phyloP scores from a whole-genome alignment of 192 early-diverging fungal species.

The Coemansia sp. region DNA sequence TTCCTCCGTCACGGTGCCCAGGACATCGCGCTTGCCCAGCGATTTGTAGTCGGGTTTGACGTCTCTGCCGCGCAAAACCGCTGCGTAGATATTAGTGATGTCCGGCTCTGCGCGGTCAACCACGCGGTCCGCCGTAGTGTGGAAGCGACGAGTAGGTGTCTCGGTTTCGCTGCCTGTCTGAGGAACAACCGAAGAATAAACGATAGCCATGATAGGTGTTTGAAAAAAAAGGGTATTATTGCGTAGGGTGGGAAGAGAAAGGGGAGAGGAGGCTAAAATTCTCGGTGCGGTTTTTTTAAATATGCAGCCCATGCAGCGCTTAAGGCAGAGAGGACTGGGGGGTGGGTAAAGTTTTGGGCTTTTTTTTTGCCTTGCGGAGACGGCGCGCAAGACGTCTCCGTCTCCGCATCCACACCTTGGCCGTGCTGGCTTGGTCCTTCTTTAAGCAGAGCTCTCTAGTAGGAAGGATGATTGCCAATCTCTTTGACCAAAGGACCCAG shows the following conservation, averaged over 20 bases:
- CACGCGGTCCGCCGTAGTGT: slow-evolving; percentile 28
- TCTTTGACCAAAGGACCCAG: not conserved
- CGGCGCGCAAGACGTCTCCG: not conserved
- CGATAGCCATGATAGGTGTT: slow-evolving; percentile 17
- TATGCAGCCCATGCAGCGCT: not conserved
- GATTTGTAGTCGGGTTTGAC: slow-evolving; percentile 11
- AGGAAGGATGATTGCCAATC: not conserved
- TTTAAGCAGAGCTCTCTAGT: not conserved
- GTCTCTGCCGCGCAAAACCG: slow-evolving; percentile 26
- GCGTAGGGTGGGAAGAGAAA: not conserved
- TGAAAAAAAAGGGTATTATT: not conserved
- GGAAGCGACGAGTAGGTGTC: slow-evolving; percentile 41
- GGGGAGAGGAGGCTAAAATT: not conserved
- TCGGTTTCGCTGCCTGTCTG: slow-evolving; percentile 28
- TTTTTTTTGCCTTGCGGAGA: not conserved
- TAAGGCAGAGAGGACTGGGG: not conserved
- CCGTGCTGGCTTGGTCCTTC: not conserved
- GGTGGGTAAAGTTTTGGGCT: not conserved
- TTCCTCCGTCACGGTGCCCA: slow-evolving; percentile 46
- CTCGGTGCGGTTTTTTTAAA: not conserved
- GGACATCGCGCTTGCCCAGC: slow-evolving; percentile 48
- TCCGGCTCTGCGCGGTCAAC: slow-evolving; percentile 35
- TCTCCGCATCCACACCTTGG: not conserved
- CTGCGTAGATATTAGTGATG: slow-evolving; percentile 37
- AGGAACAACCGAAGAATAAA: slow-evolving; percentile 34